Conservation (phyloP, 2,329 filamentous ascomycete species). For the Venturia carpophila region DNA sequence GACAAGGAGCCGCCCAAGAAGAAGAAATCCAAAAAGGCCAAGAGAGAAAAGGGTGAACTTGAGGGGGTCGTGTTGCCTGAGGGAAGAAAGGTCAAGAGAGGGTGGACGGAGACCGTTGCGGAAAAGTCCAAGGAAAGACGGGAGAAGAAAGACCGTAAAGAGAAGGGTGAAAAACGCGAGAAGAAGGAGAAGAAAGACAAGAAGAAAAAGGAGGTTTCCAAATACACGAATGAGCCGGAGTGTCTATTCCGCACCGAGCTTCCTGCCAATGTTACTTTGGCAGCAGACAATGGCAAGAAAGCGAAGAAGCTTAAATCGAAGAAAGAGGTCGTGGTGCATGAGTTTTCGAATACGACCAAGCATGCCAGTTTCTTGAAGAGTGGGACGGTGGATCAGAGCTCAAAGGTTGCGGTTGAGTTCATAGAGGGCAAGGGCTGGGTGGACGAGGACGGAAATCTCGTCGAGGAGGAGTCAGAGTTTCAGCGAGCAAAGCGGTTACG, state of each 20-base stretch:
- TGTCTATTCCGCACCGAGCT: conserved; percentile 78
- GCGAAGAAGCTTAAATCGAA: conserved; percentile 52
- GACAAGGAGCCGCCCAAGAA: conserved; percentile 29
- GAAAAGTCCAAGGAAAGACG: conserved; percentile 35
- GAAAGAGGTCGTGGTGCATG: conserved; percentile 65
- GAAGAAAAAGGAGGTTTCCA: conserved; percentile 55
- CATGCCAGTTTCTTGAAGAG: conserved; percentile 73
- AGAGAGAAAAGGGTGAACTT: conserved; percentile 47
- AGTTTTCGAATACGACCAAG: conserved; percentile 79
- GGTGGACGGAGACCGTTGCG: conserved; percentile 66
- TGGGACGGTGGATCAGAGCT: conserved; percentile 36
- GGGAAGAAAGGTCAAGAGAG: conserved; percentile 74
- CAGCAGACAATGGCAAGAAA: conserved; percentile 42
- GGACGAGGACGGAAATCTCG: conserved; percentile 65
- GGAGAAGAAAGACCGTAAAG: conserved; percentile 33
- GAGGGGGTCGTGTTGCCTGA: conserved; percentile 63
- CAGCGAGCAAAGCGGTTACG: conserved; percentile 10
- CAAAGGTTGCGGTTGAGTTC: conserved; percentile 53
- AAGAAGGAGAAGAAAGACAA: conserved; percentile 48
- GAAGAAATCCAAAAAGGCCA: conserved; percentile 27
- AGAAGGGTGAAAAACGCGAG: conserved; percentile 42
- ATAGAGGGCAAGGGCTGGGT: conserved; percentile 86
- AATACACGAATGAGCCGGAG: conserved; percentile 73
- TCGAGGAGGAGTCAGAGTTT: conserved; percentile 48
- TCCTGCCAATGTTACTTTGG: conserved; percentile 49